Conservation (phyloP, 2,329 filamentous ascomycete genomes). For the Cercospora sp. region DNA sequence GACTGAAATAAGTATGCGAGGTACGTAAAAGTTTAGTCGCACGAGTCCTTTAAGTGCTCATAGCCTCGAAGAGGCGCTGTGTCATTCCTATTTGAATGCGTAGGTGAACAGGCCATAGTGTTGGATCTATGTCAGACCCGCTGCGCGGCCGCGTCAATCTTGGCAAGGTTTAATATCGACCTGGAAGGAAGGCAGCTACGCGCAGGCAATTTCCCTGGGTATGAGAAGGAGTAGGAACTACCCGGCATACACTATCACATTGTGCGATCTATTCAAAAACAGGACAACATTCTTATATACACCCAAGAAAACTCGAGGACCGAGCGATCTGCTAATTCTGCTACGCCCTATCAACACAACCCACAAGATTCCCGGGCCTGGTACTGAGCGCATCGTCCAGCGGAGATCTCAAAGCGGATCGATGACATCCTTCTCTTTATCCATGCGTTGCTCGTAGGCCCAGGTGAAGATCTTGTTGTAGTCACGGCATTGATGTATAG, state of each 20-base stretch:
- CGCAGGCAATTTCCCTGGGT: neutral
- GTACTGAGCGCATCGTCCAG: neutral
- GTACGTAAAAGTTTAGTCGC: no score
- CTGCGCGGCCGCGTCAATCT: no score
- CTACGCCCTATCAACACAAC: no score
- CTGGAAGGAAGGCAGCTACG: neutral
- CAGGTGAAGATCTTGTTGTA: constrained; percentile 1
- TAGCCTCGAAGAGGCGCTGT: no score
- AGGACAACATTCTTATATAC: neutral
- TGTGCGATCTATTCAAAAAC: neutral
- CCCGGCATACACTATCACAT: neutral
- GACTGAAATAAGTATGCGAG: no score
- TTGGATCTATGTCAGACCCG: no score
- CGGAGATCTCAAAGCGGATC: neutral
- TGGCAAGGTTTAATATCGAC: neutral
- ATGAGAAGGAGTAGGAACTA: neutral
- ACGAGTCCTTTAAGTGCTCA: no score
- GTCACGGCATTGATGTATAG: constrained; percentile 3
- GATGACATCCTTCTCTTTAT: constrained; percentile 4
- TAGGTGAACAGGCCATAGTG: no score
- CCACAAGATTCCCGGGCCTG: neutral
- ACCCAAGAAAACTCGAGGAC: neutral
- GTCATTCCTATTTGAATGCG: no score
- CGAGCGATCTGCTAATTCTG: neutral
- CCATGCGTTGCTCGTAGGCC: neutral